phyloP scores from a whole-genome alignment of 2,329 filamentous ascomycete species.

The Berkeleyomyces rouxiae region DNA sequence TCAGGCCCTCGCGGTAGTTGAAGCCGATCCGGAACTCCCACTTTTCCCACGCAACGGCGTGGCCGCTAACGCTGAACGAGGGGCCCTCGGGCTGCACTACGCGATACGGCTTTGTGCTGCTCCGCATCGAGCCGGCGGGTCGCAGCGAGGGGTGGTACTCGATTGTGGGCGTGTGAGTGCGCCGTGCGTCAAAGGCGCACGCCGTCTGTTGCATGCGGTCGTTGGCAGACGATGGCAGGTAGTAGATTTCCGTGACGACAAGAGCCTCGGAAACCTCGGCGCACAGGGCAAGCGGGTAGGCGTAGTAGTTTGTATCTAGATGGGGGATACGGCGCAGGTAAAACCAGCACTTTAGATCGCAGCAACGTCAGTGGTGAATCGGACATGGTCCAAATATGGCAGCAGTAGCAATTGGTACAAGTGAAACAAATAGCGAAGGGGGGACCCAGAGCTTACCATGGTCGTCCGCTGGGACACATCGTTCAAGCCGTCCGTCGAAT shows the following conservation, averaged over 20 bases:
- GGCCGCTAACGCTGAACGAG: slow-evolving; percentile 27
- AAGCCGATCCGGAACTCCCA: slow-evolving; percentile 54
- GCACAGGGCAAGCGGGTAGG: slow-evolving; percentile 37
- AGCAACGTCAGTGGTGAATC: background rate
- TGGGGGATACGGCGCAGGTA: slow-evolving; percentile 24
- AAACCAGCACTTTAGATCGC: slow-evolving; percentile 21
- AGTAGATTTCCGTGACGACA: slow-evolving; percentile 32
- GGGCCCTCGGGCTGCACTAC: slow-evolving; percentile 24
- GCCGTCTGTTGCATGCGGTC: slow-evolving; percentile 22
- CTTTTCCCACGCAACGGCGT: slow-evolving; percentile 40
- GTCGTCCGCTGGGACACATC: slow-evolving; percentile 31
- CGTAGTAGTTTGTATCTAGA: slow-evolving; percentile 38
- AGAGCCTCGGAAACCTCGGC: slow-evolving; percentile 34
- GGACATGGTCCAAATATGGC: too few relatives aligned
- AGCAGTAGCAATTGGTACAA: background rate
- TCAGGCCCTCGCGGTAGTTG: slow-evolving; percentile 52
- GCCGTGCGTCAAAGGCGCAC: slow-evolving; percentile 23
- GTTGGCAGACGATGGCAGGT: slow-evolving; percentile 26
- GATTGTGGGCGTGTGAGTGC: background rate
- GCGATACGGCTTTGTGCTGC: slow-evolving; percentile 24
- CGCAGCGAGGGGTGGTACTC: slow-evolving; percentile 22
- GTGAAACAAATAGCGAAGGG: background rate
- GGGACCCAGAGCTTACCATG: slow-evolving; percentile 25
- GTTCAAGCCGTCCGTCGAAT: slow-evolving; percentile 36
- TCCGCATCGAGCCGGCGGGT: slow-evolving; percentile 14